Conservation (phyloP, 2,329 filamentous ascomycete genomes). For the Pseudogymnoascus sp. region DNA sequence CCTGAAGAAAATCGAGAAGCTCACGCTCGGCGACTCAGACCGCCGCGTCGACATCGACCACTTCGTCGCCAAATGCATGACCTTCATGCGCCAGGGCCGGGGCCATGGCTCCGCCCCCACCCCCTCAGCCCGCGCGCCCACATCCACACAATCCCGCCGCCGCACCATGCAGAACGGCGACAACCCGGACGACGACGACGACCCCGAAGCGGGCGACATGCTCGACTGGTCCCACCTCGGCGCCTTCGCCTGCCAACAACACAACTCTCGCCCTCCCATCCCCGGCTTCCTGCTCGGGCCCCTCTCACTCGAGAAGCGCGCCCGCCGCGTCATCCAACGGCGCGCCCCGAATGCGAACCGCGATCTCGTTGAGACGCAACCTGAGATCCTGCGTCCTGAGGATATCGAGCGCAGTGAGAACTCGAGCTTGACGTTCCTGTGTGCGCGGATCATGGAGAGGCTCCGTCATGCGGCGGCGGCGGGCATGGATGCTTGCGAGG, state of each 20-base stretch:
- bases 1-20: conserved; percentile 65
- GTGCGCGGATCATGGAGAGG: conserved; percentile 61
- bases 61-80: conserved; percentile 82
- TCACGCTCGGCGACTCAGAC: conserved; percentile 63
- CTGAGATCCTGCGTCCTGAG: conserved; percentile 65
- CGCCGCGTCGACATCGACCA: conserved; percentile 82
- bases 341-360: conserved; percentile 58
- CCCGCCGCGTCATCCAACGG: conserved; percentile 61
- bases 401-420: conserved; percentile 69
- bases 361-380: conserved; percentile 61
- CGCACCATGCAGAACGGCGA: conserved; percentile 31
- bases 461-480: conserved; percentile 43
- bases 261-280: conserved; percentile 65
- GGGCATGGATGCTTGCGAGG: conserved; percentile 39
- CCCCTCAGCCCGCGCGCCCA: conserved; percentile 43
- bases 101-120: conserved; percentile 47
- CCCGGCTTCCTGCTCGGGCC: conserved; percentile 83
- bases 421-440: conserved; percentile 70
- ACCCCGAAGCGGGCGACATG: conserved; percentile 63
- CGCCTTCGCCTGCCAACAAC: conserved; percentile 63
- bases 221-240: conserved; percentile 85
- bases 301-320: conserved; percentile 78
- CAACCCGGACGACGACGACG: conserved; percentile 58
- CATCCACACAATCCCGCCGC: conserved; percentile 30
- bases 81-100: conserved; percentile 67